Conservation (phyloP, 495 filamentous ascomycete genomes). For the Penicilliopsis zonata region DNA sequence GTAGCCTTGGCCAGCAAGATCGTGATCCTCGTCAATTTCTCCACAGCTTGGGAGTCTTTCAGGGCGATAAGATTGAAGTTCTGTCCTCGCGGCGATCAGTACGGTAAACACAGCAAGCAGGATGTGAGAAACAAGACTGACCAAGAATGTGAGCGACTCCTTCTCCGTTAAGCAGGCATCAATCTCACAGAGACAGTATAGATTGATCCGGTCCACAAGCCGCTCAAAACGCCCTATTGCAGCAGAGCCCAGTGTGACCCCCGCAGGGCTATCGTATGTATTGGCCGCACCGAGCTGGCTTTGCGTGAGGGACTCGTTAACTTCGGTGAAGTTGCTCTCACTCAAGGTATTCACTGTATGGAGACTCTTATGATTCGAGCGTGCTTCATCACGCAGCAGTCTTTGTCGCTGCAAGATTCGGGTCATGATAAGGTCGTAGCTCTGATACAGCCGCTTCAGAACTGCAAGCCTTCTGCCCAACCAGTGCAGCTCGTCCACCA, state of each 20-base stretch:
- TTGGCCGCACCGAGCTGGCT: conserved; percentile 11
- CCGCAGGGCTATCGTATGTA: conserved; percentile 27
- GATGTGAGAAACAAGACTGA: conserved; percentile 11
- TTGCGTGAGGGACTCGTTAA: conserved; percentile 15
- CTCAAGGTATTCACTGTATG: conserved; percentile 13
- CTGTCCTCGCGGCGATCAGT: conserved; percentile 20
- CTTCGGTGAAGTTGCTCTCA: conserved; percentile 19
- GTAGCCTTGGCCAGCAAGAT: conserved; percentile 75
- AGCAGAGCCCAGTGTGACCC: conserved; percentile 47
- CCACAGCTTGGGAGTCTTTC: conserved; percentile 68
- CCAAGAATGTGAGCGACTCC: conserved; percentile 60
- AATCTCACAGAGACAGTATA: conserved; percentile 72
- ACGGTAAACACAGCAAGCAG: not conserved
- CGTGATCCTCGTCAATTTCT: conserved; percentile 66
- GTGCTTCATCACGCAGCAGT: conserved; percentile 24
- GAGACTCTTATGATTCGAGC: conserved; percentile 10
- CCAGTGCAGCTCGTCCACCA: conserved; percentile 62
- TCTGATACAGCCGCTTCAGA: conserved; percentile 65
- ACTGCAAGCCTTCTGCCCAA: conserved; percentile 55
- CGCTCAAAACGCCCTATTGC: conserved; percentile 66
- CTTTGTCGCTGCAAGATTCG: conserved; percentile 50
- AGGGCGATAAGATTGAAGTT: conserved; percentile 84
- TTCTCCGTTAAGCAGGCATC: conserved; percentile 71
- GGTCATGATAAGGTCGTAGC: conserved; percentile 66
- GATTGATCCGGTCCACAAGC: conserved; percentile 59